phyloP scores from a whole-genome alignment of 495 filamentous ascomycete species.

The Penicillium waksmanii region DNA sequence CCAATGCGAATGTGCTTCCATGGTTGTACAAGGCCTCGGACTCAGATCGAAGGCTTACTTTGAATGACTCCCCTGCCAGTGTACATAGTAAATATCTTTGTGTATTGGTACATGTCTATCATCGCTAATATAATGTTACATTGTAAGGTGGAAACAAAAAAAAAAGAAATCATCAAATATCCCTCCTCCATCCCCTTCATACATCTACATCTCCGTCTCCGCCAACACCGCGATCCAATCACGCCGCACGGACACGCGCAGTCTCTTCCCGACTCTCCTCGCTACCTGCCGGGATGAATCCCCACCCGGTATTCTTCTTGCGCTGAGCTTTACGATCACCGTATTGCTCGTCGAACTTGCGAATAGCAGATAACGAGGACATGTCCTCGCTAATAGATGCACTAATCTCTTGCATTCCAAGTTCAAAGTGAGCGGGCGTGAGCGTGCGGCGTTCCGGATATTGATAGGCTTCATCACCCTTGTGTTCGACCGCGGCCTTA shows the following conservation, averaged over 20 bases:
- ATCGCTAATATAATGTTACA: slow-evolving; percentile 29
- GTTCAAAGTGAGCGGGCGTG: slow-evolving; percentile 72
- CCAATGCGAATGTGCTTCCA: no score
- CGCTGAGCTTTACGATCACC: slow-evolving; percentile 80
- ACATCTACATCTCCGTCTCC: no score
- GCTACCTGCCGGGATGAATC: slow-evolving; percentile 38
- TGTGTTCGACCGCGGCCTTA: slow-evolving; percentile 59
- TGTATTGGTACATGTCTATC: slow-evolving; percentile 42
- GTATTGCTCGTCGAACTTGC: slow-evolving; percentile 96
- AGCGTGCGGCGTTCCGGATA: slow-evolving; percentile 73
- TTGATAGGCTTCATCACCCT: slow-evolving; percentile 51
- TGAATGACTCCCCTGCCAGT: no score
- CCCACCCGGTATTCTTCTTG: slow-evolving; percentile 58
- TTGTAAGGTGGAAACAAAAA: slow-evolving; percentile 3
- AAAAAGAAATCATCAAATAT: slow-evolving; percentile 25
- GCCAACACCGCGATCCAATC: no score
- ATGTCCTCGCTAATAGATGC: slow-evolving; percentile 96
- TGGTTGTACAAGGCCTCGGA: no score
- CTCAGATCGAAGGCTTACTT: no score
- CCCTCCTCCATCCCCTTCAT: background rate
- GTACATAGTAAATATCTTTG: background rate
- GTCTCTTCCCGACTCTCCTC: slow-evolving; percentile 35
- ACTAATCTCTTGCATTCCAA: slow-evolving; percentile 84
- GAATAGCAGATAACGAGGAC: slow-evolving; percentile 79
- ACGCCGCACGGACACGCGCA: slow-evolving; percentile 41